These are phyloP conservation scores for Globisporangium barbulae DNA, from an alignment of 352 stramenopile genomes.

Conservation along the genomic window DNA sequence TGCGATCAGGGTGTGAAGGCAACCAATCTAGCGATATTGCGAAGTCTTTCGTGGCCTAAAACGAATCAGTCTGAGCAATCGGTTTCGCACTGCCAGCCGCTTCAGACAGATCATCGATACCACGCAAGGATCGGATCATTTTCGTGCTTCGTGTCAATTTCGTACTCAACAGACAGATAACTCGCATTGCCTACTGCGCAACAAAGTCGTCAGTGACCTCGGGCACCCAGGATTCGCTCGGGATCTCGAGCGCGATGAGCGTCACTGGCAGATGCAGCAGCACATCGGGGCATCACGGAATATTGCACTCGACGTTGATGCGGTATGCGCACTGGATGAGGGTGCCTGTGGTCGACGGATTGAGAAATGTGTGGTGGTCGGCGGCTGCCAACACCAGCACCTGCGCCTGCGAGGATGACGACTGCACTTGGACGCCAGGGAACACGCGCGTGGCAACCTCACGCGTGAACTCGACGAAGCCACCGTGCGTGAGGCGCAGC, in stretches of 20 bases:
- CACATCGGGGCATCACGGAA: constrained; percentile 63
- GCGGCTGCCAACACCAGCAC: constrained; percentile 33
- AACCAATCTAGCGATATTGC: no score
- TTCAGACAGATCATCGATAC: no score
- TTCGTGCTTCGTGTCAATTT: no score
- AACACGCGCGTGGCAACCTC: constrained; percentile 42
- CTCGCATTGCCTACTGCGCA: background rate
- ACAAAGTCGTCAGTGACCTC: constrained; percentile 18
- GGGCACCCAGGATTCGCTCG: constrained; percentile 25
- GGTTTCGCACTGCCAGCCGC: no score
- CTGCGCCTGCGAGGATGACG: constrained; percentile 44
- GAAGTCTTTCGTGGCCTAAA: no score
- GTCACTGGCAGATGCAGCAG: constrained; percentile 51
- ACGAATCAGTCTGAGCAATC: no score
- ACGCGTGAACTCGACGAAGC: constrained; percentile 31
- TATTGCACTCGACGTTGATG: constrained; percentile 65
- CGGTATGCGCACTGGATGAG: constrained; percentile 56
- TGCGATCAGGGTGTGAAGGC: no score
- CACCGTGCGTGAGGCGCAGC: constrained; percentile 31
- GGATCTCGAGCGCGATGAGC: constrained; percentile 41
- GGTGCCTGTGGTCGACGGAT: constrained; percentile 41
- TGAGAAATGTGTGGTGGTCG: constrained; percentile 27
- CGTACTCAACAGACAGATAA: no score
- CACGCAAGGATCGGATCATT: no score
- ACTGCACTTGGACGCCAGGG: constrained; percentile 36